Base-by-base conservation (phyloP, 1,284 basidiomycete genomes). In the Heterobasidion annosum region DNA sequence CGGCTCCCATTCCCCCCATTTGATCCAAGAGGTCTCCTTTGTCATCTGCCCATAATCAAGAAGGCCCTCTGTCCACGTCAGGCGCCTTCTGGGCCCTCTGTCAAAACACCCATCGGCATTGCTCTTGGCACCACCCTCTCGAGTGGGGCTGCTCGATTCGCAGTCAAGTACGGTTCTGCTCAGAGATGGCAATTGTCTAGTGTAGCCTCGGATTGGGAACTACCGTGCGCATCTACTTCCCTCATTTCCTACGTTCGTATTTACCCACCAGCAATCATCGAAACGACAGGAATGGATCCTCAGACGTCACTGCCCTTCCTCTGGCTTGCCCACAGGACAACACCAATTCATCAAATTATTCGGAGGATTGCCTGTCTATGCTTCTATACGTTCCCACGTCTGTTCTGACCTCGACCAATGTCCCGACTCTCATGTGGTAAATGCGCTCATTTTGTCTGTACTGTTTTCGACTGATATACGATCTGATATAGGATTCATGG, bases 351-450 rank as follows among this genome's bases (percentile, higher is more conserved):
- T 76, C 79, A 2, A 63, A 70, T 0, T 77, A 72, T 58, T 76
- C 79, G 1, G 91, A 93, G 66, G 88, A 93, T 65, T 93, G 91
- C 64, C 71, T 93, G 45, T 87, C 82, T 10, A 81, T 88, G 71
- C 69, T 88, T 10, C 67, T 91, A 34, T 92, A 91, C 65, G 80
- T 85, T 0, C 89, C 90, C 1, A 60, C 67, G 58, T 60, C 63
- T 57, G 55, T 69, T 68, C 52, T 64, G 54, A 48, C 46, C 56
- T 58, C 48, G 8, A 75, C 69, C 58, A 63, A 67, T 46, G 76
- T 74, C 0, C 76, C 88, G 2, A 79, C 81, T 0, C 65, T 90
- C 56, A 69, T 88, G 57, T 91, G 88, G 88, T 83, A 65, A 43
- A 74, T 69, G 32, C 47, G 15, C 32, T 48, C 4, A 8, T 35